These are phyloP conservation scores for Xylariaceae sp. DNA, from an alignment of 2,329 filamentous ascomycete species.

Conservation along the genomic window DNA sequence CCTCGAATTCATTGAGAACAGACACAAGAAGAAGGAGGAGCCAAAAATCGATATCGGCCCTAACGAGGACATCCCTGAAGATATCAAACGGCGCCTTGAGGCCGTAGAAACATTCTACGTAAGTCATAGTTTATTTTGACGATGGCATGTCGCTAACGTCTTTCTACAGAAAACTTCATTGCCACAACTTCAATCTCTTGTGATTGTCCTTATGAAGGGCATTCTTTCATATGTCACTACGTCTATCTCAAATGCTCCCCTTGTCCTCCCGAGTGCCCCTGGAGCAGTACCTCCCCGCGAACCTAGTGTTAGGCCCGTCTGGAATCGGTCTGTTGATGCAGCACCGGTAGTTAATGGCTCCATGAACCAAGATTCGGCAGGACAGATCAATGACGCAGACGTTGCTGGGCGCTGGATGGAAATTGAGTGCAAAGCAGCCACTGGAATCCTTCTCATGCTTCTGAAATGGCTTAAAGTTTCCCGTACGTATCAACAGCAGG, in stretches of 20 bases:
- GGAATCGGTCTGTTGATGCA: constrained; percentile 29
- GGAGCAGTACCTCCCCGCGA: constrained; percentile 38
- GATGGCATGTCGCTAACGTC: constrained; percentile 29
- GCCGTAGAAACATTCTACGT: constrained; percentile 84
- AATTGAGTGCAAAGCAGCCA: constrained; percentile 85
- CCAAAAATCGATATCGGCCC: constrained; percentile 50
- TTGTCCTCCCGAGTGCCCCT: constrained; percentile 40
- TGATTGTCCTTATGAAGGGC: constrained; percentile 88
- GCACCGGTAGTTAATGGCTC: constrained; percentile 30
- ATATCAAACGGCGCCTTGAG: constrained; percentile 63
- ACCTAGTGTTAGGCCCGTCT: constrained; percentile 37
- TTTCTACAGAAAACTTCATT: constrained; percentile 62
- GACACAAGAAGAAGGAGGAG: constrained; percentile 40
- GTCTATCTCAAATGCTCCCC: constrained; percentile 60
- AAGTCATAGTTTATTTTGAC: constrained; percentile 36
- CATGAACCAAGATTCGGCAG: constrained; percentile 37
- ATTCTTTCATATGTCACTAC: constrained; percentile 84
- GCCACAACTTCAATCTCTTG: constrained; percentile 84
- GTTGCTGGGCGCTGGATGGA: constrained; percentile 70
- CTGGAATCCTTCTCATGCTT: constrained; percentile 80
- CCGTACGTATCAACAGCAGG: constrained; percentile 55
- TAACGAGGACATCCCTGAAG: constrained; percentile 44
- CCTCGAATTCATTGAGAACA: constrained; percentile 39
- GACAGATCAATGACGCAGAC: constrained; percentile 72
- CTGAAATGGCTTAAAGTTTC: constrained; percentile 96